phyloP scores from a whole-genome alignment of 2,329 filamentous ascomycete genomes.

The Colletotrichum sp. region DNA sequence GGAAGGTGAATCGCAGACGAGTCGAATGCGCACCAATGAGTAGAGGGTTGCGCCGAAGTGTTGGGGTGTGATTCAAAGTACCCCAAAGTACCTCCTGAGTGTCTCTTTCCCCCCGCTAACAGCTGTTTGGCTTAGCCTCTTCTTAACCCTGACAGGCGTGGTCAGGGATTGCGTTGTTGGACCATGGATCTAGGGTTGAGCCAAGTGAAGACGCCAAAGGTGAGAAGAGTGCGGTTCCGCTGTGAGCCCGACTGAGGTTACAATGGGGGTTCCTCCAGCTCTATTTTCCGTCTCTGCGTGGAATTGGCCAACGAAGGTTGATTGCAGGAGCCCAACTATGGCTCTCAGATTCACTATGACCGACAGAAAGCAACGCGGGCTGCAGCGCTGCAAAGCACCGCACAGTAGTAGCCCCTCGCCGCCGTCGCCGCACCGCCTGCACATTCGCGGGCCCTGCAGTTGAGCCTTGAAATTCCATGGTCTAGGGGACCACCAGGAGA shows the following conservation, averaged over 20 bases:
- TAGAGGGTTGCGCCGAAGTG: constrained; percentile 2
- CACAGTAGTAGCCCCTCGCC: background rate
- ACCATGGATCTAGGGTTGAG: constrained; percentile 13
- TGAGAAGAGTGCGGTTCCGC: background rate
- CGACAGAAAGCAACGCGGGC: background rate
- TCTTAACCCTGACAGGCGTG: background rate
- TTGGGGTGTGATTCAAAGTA: constrained; percentile 9
- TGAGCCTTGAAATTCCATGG: background rate
- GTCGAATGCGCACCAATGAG: constrained; percentile 18
- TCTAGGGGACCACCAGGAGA: background rate
- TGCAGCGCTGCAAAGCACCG: background rate
- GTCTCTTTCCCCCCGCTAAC: background rate
- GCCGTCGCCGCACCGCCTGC: background rate
- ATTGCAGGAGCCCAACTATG: background rate
- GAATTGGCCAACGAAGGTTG: background rate
- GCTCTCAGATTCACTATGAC: background rate
- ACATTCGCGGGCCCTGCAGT: constrained; percentile 1
- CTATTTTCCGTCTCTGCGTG: background rate
- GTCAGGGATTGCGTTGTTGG: constrained; percentile 5
- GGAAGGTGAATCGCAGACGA: constrained; percentile 16
- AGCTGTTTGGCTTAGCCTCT: background rate
- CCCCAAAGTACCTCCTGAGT: background rate
- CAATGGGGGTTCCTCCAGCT: background rate
- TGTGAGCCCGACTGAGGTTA: background rate
- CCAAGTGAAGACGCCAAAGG: background rate